Base-by-base conservation (phyloP, 179 eudicot genomes). In the Amaranthus tricolor region DNA sequence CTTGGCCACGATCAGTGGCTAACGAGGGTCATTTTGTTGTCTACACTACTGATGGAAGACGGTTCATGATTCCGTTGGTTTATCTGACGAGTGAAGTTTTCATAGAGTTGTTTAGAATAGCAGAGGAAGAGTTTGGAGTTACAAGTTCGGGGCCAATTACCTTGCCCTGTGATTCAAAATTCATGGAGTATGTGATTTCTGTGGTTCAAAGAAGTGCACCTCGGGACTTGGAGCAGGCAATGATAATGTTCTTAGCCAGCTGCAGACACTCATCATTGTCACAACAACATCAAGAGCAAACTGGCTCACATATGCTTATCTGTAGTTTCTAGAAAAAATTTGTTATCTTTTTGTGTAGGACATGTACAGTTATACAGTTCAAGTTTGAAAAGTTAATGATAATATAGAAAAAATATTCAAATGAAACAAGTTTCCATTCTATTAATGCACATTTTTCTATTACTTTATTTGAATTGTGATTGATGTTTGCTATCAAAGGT, bases 101-200 rank as follows among this genome's bases (percentile, higher is more conserved):
- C 61, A 61, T 17, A 48, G 74, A 69, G 69, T 68, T 60, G 31
- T 48, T 76, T 11, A 69, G 40, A 51, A 52, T 74, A 62, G 72
- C 79, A 6, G 74, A 62, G 52, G 79, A 69, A 12, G 79, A 68
- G 50, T 76, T 76, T 69, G 74, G 79, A 16, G 12, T 60, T 15
- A 44, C 62, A 15, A 15, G 53, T 48, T 21, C 31, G 19, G 67
- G 81, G 9, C 81, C 76, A 9, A 72, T 78, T 63, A 72, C 50
- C 17, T 44, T 78, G 55, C 72, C 81, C 14, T 72, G 58, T 50
- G 76, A 65, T 24, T 45, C 71, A 17, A 54, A 7, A 9, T 78
- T 56, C 66, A 13, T 72, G 72, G 65, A 55, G 40, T 55, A 78
- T 48, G 47, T 47, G 15, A 6, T 65, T 8, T 72, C 71, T 19